Evolutionary conservation across 768 basidiomycete genomes (phyloP).

Genomic region (Hygrophoropsis aurantiaca): DNA sequence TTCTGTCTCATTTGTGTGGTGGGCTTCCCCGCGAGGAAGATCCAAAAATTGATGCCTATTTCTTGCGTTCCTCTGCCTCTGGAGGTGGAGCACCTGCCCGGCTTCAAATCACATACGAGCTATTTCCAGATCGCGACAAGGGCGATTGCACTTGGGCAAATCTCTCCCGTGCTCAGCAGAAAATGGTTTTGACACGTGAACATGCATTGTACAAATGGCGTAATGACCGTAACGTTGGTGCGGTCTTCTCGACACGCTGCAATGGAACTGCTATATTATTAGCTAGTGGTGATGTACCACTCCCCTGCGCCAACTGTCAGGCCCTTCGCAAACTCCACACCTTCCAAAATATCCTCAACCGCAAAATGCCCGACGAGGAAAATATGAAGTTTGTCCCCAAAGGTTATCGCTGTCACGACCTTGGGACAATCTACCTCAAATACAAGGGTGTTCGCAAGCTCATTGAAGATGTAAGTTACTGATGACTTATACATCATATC

Average conservation of each 20-base stretch:
- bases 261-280: not conserved
- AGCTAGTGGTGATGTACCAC: not conserved
- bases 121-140: no score
- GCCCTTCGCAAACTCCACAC: conserved; percentile 4
- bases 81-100: no score
- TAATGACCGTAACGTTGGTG: conserved; percentile 2
- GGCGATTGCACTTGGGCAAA: not conserved
- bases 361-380: conserved; percentile 7
- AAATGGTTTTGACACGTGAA: not conserved
- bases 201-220: conserved; percentile 4
- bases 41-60: no score
- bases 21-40: no score
- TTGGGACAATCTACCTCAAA: conserved; percentile 10
- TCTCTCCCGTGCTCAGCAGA: not conserved
- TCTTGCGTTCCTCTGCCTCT: no score
- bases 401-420: conserved; percentile 5
- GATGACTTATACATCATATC: conserved; percentile 1
- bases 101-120: not conserved
- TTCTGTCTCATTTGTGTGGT: no score
- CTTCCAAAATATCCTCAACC: conserved; percentile 11
- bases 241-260: conserved; percentile 11
- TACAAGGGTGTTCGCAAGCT: conserved; percentile 11
- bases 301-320: conserved; percentile 7
- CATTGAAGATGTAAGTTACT: conserved; percentile 11
- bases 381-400: conserved; percentile 16